These are phyloP conservation scores for Waltergamsia citrina DNA, from an alignment of 2,329 filamentous ascomycete species.

Conservation along the genomic window DNA sequence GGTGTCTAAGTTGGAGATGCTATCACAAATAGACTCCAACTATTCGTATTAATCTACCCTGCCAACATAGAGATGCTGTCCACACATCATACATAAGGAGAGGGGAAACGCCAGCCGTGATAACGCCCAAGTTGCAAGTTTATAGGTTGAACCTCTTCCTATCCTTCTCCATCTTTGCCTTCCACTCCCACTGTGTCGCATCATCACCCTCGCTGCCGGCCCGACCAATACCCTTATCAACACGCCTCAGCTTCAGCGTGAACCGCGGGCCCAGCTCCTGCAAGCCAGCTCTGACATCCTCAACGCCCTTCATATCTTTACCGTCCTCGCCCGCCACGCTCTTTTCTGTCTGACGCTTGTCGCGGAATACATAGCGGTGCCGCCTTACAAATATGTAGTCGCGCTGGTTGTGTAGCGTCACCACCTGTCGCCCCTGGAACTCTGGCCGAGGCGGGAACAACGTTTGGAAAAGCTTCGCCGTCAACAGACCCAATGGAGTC, in stretches of 20 bases:
- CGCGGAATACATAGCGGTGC: slow-evolving; percentile 87
- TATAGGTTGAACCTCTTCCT: slow-evolving; percentile 90
- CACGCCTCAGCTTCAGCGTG: slow-evolving; percentile 71
- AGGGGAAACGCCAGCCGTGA: too few species aligned
- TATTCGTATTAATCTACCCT: too few species aligned
- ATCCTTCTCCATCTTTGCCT: slow-evolving; percentile 87
- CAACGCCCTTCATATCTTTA: slow-evolving; percentile 72
- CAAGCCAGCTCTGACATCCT: slow-evolving; percentile 75
- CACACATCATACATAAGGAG: too few species aligned
- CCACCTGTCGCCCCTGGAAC: slow-evolving; percentile 75
- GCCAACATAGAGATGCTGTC: too few species aligned
- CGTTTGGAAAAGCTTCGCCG: slow-evolving; percentile 66
- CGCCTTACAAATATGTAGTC: slow-evolving; percentile 92
- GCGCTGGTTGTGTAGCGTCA: slow-evolving; percentile 89
- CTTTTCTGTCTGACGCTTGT: slow-evolving; percentile 82
- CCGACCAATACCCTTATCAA: slow-evolving; percentile 77
- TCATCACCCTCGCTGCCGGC: slow-evolving; percentile 59
- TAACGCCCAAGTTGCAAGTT: background rate
- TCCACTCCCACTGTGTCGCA: slow-evolving; percentile 94
- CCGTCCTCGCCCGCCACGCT: slow-evolving; percentile 74
- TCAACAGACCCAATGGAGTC: slow-evolving; percentile 81
- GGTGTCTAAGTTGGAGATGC: too few species aligned
- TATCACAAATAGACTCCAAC: too few species aligned
- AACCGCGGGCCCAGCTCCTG: slow-evolving; percentile 80
- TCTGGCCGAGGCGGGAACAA: slow-evolving; percentile 66